Evolutionary conservation across 371 early-diverging fungal species (phyloP), one percentile per base, ranked within the genome.

Genomic region (Mortierella sp.): DNA sequence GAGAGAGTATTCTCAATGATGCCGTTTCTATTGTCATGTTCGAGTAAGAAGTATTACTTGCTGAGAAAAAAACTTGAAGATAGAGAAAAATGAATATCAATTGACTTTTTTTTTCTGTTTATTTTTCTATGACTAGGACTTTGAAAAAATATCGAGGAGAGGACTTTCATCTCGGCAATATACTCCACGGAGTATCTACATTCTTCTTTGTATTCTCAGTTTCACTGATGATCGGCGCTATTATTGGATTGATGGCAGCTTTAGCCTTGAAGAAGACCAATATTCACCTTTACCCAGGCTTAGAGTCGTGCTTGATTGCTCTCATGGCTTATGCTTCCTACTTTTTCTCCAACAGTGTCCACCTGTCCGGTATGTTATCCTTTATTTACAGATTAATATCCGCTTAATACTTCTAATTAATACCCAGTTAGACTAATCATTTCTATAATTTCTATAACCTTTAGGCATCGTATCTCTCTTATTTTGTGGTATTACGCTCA

Each of bases 11-110:
- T 53, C 85, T 98, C 55, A 98, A 98, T 74, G 97, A 98, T 78
- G 96, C 98, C 1, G 97, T 96, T 9, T 95, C 97, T 10, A 97
- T 97, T 82, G 96, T 97, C n/a, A 84, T 97, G 64, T 96, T 91
- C 74, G 92, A 91, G 88, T 93, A 88, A 86, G 84, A 15, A 51
- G 7, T 15, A 6, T 51, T 22, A n/a, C n/a, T n/a, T n/a, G n/a
- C n/a, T n/a, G n/a, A n/a, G n/a, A n/a, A n/a, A n/a, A n/a, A n/a
- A n/a, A n/a, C n/a, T n/a, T n/a, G n/a, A n/a, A n/a, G n/a, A n/a
- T n/a, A n/a, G n/a, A n/a, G n/a, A n/a, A n/a, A n/a, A n/a, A n/a
- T n/a, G n/a, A n/a, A n/a, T n/a, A n/a, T n/a, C 19, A 47, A 47
- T 19, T 47, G 15, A n/a, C 22, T 47, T 15, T 47, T 47, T 47